phyloP scores from a whole-genome alignment of 345 rosid genomes.

The Gossypium herbaceum region DNA sequence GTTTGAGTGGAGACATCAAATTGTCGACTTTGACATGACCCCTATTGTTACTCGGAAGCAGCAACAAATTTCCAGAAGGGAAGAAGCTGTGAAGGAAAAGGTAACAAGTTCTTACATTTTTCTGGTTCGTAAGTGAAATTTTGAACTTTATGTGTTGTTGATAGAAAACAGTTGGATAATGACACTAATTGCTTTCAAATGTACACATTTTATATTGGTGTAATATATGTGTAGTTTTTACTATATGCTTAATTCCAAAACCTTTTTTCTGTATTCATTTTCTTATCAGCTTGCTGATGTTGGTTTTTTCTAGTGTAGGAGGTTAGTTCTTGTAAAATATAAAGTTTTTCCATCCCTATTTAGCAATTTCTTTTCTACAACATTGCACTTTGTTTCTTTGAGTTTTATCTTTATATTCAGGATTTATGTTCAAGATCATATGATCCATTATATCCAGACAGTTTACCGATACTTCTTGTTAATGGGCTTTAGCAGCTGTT shows the following conservation, averaged over 20 bases:
- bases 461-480: not conserved
- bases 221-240: not conserved
- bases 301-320: not conserved
- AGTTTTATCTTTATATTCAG: not conserved
- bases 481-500: not conserved
- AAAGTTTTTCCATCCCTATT: not conserved
- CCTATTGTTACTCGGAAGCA: constrained; percentile 54
- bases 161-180: not conserved
- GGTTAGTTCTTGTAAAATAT: not conserved
- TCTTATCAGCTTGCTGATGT: not conserved
- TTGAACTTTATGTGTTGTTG: not conserved
- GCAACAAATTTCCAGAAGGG: constrained; percentile 47
- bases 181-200: not conserved
- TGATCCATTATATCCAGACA: not conserved
- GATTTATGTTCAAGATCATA: not conserved
- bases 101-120: constrained; percentile 21
- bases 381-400: not conserved
- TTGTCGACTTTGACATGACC: constrained; percentile 51
- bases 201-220: not conserved
- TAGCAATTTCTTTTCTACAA: not conserved
- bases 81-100: constrained; percentile 85
- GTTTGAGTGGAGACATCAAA: constrained; percentile 90
- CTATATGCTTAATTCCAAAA: not conserved
- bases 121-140: not conserved
- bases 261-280: not conserved